Evolutionary conservation across 2,329 filamentous ascomycete genomes (phyloP).

Genomic region (Aspergillus japonicus): DNA sequence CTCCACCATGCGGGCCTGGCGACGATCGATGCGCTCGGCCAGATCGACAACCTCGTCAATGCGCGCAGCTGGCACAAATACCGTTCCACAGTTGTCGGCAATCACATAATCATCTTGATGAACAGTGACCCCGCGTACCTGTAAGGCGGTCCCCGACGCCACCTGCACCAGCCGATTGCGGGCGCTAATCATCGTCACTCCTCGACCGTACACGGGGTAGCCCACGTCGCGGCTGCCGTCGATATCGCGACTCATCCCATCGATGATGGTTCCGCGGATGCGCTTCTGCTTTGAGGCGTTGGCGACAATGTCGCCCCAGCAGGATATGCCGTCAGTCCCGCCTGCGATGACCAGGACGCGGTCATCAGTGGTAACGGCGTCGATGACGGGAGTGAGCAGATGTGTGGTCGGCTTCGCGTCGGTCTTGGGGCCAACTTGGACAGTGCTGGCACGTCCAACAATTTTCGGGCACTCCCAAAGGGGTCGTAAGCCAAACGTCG

Average conservation of each 20-base stretch:
- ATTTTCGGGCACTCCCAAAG: constrained; percentile 27
- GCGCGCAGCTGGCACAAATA: constrained; percentile 15
- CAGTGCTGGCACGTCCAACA: constrained; percentile 23
- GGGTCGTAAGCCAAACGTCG: constrained; percentile 20
- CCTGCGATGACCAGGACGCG: constrained; percentile 24
- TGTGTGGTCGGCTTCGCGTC: constrained; percentile 13
- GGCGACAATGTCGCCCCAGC: constrained; percentile 26
- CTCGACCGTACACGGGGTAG: constrained; percentile 36
- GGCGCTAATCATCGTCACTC: constrained; percentile 35
- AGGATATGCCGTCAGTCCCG: constrained; percentile 21
- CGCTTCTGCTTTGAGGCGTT: constrained; percentile 23
- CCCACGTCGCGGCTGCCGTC: constrained; percentile 33
- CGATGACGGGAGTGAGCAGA: constrained; percentile 20
- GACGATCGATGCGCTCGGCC: constrained; percentile 15
- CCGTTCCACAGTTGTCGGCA: constrained; percentile 21
- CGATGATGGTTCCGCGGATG: constrained; percentile 34
- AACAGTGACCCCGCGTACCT: constrained; percentile 17
- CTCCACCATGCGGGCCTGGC: constrained; percentile 21
- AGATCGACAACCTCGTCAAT: constrained; percentile 20
- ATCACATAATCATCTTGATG: constrained; percentile 23
- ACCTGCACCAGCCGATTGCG: constrained; percentile 33
- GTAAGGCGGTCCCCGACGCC: constrained; percentile 30
- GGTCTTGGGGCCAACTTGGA: constrained; percentile 17
- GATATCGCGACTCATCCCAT: constrained; percentile 35
- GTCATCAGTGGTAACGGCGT: constrained; percentile 18